Evolutionary conservation across 305 asterid genomes (phyloP).

Genomic region (Plantago lanceolata): DNA sequence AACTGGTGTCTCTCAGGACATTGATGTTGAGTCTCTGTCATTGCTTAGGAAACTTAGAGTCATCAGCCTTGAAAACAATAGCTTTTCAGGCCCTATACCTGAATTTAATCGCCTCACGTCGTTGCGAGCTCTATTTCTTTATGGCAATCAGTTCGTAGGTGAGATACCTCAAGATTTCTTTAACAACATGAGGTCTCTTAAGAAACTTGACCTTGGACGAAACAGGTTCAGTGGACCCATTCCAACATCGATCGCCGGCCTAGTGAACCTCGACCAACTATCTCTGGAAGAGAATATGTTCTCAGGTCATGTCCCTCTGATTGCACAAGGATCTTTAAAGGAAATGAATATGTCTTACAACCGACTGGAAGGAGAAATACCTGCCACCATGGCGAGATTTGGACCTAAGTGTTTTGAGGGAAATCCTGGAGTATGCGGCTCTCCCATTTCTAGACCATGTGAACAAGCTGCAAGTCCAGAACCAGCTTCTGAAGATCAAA

Average conservation of each 20-base stretch:
- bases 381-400: constrained; percentile 45
- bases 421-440: constrained; percentile 50
- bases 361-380: constrained; percentile 65
- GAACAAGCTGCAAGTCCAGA: neutral
- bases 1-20: constrained; percentile 32
- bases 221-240: constrained; percentile 53
- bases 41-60: constrained; percentile 42
- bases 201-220: constrained; percentile 42
- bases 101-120: constrained; percentile 48
- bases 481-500: neutral
- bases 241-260: constrained; percentile 42
- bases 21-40: constrained; percentile 33
- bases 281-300: constrained; percentile 46
- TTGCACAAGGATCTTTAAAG: constrained; percentile 38
- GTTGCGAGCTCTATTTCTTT: constrained; percentile 40
- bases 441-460: constrained; percentile 37
- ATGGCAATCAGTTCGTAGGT: constrained; percentile 52
- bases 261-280: constrained; percentile 37
- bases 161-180: constrained; percentile 47
- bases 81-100: constrained; percentile 56
- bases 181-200: constrained; percentile 47
- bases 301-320: constrained; percentile 45
- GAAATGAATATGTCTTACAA: constrained; percentile 43
- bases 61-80: constrained; percentile 52
- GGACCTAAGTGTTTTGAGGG: constrained; percentile 42